Percentiles rank a stretch among this genome's conserved stretches.
phyloP scores from a whole-genome alignment of 305 asterid species.

The Caryopteris hybrid region DNA sequence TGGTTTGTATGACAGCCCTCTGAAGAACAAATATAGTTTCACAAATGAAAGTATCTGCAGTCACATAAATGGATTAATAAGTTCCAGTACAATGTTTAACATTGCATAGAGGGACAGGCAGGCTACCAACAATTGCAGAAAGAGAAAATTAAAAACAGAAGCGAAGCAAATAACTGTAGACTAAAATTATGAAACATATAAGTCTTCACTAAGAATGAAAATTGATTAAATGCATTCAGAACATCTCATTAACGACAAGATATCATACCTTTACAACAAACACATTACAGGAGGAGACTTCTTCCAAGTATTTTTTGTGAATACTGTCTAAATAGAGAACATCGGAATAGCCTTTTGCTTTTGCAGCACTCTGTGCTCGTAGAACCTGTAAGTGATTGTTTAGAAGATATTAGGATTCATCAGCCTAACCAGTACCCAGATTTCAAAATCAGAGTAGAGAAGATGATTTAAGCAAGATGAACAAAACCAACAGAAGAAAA shows the following conservation, averaged over 20 bases:
- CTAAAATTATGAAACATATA: background rate
- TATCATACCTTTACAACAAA: constrained; percentile 80
- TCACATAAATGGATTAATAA: background rate
- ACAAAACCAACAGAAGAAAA: constrained; percentile 7
- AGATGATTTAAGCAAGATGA: background rate
- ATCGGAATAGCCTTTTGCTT: constrained; percentile 90
- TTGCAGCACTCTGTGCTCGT: constrained; percentile 94
- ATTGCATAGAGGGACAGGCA: background rate
- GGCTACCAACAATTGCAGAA: background rate
- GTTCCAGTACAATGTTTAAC: background rate
- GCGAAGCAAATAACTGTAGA: background rate
- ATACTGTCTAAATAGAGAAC: constrained; percentile 81
- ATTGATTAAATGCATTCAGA: background rate
- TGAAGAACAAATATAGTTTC: background rate
- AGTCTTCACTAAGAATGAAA: background rate
- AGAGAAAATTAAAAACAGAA: background rate
- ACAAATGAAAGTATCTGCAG: background rate
- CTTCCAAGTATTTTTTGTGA: constrained; percentile 82
- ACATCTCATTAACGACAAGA: background rate
- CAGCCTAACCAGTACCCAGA: background rate
- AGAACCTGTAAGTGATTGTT: constrained; percentile 51
- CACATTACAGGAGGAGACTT: constrained; percentile 94
- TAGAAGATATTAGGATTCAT: constrained; percentile 3
- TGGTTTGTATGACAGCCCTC: background rate
- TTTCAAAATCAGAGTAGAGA: background rate